A percentile compares a stretch with the other conserved stretches of the same genome.
phyloP scores from a whole-genome alignment of 2,329 filamentous ascomycete species.

The Cordyceps javanica region DNA sequence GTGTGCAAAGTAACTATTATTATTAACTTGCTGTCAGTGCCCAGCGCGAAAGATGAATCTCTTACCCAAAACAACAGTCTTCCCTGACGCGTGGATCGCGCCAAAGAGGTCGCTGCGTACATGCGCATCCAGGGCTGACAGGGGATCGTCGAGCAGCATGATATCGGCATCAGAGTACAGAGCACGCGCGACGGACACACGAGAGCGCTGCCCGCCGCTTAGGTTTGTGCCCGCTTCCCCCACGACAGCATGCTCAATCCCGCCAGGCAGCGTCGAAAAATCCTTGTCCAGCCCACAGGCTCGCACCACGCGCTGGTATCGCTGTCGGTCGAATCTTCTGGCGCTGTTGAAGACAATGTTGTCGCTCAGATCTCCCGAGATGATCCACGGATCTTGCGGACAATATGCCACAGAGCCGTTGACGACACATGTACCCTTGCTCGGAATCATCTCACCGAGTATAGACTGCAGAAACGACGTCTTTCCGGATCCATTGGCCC shows the following conservation, averaged over 20 bases:
- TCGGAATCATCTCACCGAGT: constrained; percentile 5
- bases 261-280: constrained; percentile 4
- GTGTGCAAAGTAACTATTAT: neutral
- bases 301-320: neutral
- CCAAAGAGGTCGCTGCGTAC: constrained; percentile 3
- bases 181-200: constrained; percentile 5
- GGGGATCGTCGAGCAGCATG: constrained; percentile 9
- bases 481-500: constrained; percentile 3
- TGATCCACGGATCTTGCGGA: constrained; percentile 3
- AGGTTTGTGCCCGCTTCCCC: constrained; percentile 7
- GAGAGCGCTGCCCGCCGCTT: constrained; percentile 5
- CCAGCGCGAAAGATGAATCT: neutral
- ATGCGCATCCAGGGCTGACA: constrained; percentile 9
- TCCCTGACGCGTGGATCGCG: neutral
- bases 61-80: neutral
- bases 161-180: constrained; percentile 8
- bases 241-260: constrained; percentile 2
- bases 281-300: constrained; percentile 5
- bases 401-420: constrained; percentile 8
- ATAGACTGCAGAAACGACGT: constrained; percentile 6
- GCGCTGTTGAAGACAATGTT: constrained; percentile 9
- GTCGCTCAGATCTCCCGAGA: neutral
- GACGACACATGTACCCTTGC: neutral
- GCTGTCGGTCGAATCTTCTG: neutral
- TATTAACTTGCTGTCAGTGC: neutral